These are phyloP conservation scores for Luzula sylvatica DNA, from an alignment of 176 grass and related monocot species.

Conservation along the genomic window DNA sequence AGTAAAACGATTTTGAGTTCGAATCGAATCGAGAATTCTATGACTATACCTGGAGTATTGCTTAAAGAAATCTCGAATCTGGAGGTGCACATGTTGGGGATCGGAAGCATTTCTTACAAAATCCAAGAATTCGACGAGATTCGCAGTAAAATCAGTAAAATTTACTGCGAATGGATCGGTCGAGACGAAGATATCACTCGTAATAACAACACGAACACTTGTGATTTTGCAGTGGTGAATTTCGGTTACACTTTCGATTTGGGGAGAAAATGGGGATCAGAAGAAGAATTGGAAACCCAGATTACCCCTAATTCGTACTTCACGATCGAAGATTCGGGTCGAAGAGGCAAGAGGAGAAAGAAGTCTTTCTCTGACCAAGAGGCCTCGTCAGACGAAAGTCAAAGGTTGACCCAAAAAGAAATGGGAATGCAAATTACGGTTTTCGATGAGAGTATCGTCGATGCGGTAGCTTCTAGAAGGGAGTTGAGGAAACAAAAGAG, in stretches of 20 bases:
- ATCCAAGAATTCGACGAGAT: slow-evolving; percentile 39
- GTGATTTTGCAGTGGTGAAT: slow-evolving; percentile 73
- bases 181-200: slow-evolving; percentile 36
- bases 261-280: slow-evolving; percentile 60
- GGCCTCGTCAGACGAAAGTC: slow-evolving; percentile 47
- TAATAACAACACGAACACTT: slow-evolving; percentile 26
- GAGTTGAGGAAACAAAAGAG: slow-evolving; percentile 84
- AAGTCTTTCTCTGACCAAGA: slow-evolving; percentile 96
- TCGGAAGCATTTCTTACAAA: slow-evolving; percentile 67
- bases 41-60: slow-evolving; percentile 71
- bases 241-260: slow-evolving; percentile 76
- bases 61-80: slow-evolving; percentile 58
- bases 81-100: slow-evolving; percentile 51
- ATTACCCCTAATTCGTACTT: slow-evolving; percentile 72
- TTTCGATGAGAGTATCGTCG: slow-evolving; percentile 39
- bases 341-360: slow-evolving; percentile 53
- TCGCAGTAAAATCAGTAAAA: slow-evolving; percentile 49
- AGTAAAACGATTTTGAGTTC: slow-evolving; percentile 15
- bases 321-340: slow-evolving; percentile 61
- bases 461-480: slow-evolving; percentile 49
- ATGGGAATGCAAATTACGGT: slow-evolving; percentile 22
- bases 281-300: slow-evolving; percentile 39
- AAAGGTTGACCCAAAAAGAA: slow-evolving; percentile 17
- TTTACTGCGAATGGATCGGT: slow-evolving; percentile 94
- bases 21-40: slow-evolving; percentile 18